Base-by-base conservation (phyloP, 2,329 filamentous ascomycete species). In the Diaporthe citrichinensis region DNA sequence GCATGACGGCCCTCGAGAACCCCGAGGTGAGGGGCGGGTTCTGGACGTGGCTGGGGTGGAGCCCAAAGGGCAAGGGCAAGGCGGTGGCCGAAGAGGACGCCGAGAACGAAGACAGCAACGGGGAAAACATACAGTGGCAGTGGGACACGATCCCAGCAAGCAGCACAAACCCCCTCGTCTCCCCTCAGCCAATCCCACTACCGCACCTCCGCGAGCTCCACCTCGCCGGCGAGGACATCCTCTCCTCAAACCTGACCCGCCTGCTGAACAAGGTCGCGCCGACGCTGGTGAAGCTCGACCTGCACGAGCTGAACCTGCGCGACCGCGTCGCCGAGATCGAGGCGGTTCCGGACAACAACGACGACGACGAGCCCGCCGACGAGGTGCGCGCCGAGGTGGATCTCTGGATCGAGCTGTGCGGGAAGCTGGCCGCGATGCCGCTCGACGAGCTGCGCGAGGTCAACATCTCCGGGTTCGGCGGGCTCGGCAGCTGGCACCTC, bases 201-300 rank as follows among this genome's bases (percentile, higher is more conserved):
- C 46, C 71, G 3, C 25, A 73, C 25, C 58, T 73, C 6, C 71
- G 31, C 8, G 71, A 73, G 36, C 71, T 73, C 9, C 46, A 73
- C 34, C 46, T 73, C 34, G 34, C 34, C 58, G n/a, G 15, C 23
- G 34, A 73, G 14, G 58, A 73, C 31, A 46, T 73, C 58, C 25
- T 31, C 1, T 10, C 28, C 7, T 20, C 9, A 34, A 44, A 73
- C 39, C 58, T 73, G 34, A 46, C 31, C 2, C 58, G 58, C 8
- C 46, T 73, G 10, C 10, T 73, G 10, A 57, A 15, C 6, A 73
- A 73, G 23, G 58, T 73, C 4, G 20, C 71, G 12, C 71, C 71
- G 17, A 73, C 71, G 3, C 46, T 73, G 34, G 58, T n/a, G 6
- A 46, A 36, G 36, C 34, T 73, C n/a, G 25, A 61, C 34, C 71